phyloP scores from a whole-genome alignment of 805 yeast genomes.

The Wickerhamiella kazuoi region DNA sequence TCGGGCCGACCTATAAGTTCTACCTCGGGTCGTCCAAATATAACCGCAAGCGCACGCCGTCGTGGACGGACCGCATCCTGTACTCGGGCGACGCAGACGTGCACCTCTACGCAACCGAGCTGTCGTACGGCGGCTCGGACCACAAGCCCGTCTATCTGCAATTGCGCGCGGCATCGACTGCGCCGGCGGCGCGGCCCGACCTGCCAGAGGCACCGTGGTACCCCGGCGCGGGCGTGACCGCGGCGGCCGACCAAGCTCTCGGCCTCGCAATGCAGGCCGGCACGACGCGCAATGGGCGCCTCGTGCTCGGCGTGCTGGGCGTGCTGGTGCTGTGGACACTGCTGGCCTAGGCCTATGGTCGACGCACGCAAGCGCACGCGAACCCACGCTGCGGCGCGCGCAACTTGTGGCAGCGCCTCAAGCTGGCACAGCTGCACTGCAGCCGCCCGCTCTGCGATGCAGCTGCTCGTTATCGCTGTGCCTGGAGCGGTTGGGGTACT shows the following conservation, averaged over 20 bases:
- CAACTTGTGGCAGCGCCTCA: too few relatives aligned
- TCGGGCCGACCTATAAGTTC: slow-evolving; percentile 72
- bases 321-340: background rate
- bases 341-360: background rate
- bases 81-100: slow-evolving; percentile 32
- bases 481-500: too few relatives aligned
- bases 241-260: background rate
- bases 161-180: slow-evolving; percentile 27
- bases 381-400: too few relatives aligned
- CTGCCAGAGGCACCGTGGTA: background rate
- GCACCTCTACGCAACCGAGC: slow-evolving; percentile 32
- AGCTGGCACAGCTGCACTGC: too few relatives aligned
- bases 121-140: slow-evolving; percentile 41
- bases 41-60: slow-evolving; percentile 46
- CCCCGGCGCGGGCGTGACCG: background rate
- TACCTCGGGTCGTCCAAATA: slow-evolving; percentile 31
- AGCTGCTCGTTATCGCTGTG: too few relatives aligned
- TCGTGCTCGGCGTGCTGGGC: background rate
- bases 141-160: slow-evolving; percentile 60
- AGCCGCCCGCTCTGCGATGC: too few relatives aligned
- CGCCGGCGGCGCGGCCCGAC: background rate
- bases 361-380: too few relatives aligned
- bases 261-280: background rate
- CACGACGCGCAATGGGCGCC: background rate
- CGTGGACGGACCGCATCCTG: slow-evolving; percentile 83